A percentile compares a stretch with the other conserved stretches of the same genome.
Evolutionary conservation across 2,329 filamentous ascomycete species (phyloP).

Genomic region (Domatiomyces catenatus): DNA sequence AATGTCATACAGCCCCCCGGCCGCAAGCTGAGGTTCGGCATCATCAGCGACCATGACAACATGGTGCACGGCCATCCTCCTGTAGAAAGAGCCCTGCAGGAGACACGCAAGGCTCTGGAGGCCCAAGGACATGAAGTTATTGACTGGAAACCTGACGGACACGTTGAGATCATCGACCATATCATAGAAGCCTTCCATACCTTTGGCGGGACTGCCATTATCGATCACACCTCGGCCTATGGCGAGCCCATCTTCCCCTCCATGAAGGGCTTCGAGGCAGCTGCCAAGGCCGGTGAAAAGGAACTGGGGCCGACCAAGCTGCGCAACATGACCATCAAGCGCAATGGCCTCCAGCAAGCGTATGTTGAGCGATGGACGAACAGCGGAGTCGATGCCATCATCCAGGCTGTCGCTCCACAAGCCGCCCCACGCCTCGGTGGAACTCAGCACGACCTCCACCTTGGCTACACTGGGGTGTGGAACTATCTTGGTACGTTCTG

Average conservation of each 20-base stretch:
- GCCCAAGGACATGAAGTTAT: conserved; percentile 26
- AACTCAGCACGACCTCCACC: conserved; percentile 16
- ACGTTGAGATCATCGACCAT: conserved; percentile 21
- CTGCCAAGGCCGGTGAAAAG: conserved; percentile 13
- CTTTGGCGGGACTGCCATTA: conserved; percentile 18
- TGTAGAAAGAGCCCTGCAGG: conserved; percentile 22
- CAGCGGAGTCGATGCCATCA: conserved; percentile 24
- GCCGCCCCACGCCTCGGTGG: conserved; percentile 22
- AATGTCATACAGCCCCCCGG: conserved; percentile 21
- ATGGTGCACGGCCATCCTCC: conserved; percentile 25
- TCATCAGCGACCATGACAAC: conserved; percentile 25
- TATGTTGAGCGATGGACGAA: conserved; percentile 25
- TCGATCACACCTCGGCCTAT: conserved; percentile 15
- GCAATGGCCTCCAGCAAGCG: conserved; percentile 21
- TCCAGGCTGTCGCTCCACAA: conserved; percentile 21
- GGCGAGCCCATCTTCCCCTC: conserved; percentile 18
- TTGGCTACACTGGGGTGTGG: conserved; percentile 19
- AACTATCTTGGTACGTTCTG: conserved; percentile 18
- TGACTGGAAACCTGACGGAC: conserved; percentile 20
- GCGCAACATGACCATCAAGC: conserved; percentile 18
- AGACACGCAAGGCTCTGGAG: conserved; percentile 21
- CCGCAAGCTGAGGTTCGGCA: conserved; percentile 24
- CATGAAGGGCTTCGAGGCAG: conserved; percentile 15
- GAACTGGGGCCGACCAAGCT: conserved; percentile 19
- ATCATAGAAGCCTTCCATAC: conserved; percentile 17